Conservation (phyloP, 495 filamentous ascomycete genomes). For the Hyphodiscus hymeniophilus region DNA sequence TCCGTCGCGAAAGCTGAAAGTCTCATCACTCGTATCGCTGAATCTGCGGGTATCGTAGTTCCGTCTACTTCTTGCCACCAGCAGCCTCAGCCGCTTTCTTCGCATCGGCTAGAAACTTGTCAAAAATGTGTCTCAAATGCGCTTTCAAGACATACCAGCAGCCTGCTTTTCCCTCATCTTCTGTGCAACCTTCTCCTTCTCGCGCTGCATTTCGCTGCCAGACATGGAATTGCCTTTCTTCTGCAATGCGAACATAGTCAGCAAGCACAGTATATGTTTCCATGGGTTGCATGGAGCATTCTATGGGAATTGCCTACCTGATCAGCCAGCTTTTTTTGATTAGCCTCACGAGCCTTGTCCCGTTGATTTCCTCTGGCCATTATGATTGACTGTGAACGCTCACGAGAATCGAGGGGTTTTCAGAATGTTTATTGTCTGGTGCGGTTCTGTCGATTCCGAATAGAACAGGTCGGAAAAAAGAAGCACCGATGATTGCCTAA, state of each 20-base stretch:
- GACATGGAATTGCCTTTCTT: conserved; percentile 49
- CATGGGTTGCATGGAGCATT: too few species aligned
- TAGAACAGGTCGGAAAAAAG: too few species aligned
- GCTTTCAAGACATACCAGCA: conserved; percentile 48
- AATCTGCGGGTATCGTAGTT: too few species aligned
- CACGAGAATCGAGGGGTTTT: conserved; percentile 2
- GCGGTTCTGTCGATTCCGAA: conserved; percentile 1
- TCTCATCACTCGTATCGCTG: not conserved
- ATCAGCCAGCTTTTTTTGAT: conserved; percentile 52
- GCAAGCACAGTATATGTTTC: conserved; percentile 1
- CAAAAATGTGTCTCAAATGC: not conserved
- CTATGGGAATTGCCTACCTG: conserved; percentile 7
- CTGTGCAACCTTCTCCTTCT: conserved; percentile 67
- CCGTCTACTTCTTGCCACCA: conserved; percentile 25
- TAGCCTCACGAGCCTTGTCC: conserved; percentile 79
- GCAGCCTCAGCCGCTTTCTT: conserved; percentile 34
- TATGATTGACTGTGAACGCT: conserved; percentile 23
- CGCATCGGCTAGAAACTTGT: conserved; percentile 34
- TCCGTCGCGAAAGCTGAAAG: conserved; percentile 11
- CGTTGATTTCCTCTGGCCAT: conserved; percentile 95
- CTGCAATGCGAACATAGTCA: conserved; percentile 37
- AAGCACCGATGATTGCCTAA: too few species aligned
- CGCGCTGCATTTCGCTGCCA: conserved; percentile 60
- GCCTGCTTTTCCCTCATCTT: conserved; percentile 90
- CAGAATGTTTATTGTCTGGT: conserved; percentile 5